A percentile compares a stretch with the other conserved stretches of the same genome.
These are phyloP conservation scores for Chondrostereum purpureum DNA, from an alignment of 1,284 basidiomycete species.

Conservation along the genomic window DNA sequence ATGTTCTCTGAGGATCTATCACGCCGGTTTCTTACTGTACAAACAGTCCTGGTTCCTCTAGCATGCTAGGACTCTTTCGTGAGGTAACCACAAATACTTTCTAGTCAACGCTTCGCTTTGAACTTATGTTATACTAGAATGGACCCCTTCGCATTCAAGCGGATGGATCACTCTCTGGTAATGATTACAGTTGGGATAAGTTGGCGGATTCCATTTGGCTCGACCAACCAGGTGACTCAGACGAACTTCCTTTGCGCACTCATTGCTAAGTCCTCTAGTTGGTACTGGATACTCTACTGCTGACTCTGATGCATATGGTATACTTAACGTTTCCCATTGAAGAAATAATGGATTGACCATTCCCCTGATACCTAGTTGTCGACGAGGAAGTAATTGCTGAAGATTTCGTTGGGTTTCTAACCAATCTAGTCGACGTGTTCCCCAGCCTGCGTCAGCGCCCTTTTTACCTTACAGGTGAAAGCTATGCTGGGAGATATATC, in stretches of 20 bases:
- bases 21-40: conserved; percentile 25
- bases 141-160: conserved; percentile 54
- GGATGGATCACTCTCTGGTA: conserved; percentile 42
- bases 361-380: conserved; percentile 31
- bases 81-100: no score
- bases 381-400: conserved; percentile 62
- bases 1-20: no score
- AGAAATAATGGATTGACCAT: no score
- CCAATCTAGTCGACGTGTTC: conserved; percentile 62
- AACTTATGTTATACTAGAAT: no score
- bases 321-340: conserved; percentile 18
- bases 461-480: conserved; percentile 57
- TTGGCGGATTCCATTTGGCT: conserved; percentile 66
- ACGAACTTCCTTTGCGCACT: not conserved
- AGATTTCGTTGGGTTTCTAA: conserved; percentile 67
- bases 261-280: conserved; percentile 26
- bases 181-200: conserved; percentile 51
- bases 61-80: conserved; percentile 55
- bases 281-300: conserved; percentile 63
- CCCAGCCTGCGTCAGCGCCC: conserved; percentile 55
- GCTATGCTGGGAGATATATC: conserved; percentile 62
- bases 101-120: no score
- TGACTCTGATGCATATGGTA: conserved; percentile 52
- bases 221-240: conserved; percentile 59
- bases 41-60: conserved; percentile 69